phyloP scores from a whole-genome alignment of 805 yeast species.

The Sporopachydermia quercuum region DNA sequence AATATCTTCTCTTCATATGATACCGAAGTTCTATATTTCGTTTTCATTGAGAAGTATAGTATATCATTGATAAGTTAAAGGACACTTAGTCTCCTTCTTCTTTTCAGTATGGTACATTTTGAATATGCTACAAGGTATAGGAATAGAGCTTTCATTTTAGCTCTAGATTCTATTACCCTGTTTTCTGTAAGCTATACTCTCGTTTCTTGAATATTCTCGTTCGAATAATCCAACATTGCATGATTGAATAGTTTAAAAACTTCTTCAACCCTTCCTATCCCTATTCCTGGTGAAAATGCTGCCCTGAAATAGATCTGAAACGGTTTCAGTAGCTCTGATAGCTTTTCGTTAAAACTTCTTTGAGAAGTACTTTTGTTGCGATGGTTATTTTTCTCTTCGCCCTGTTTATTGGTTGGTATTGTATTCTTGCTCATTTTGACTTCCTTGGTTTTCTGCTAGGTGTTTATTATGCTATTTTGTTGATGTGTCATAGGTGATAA shows the following conservation, averaged over 20 bases:
- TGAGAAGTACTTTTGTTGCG: too few relatives aligned
- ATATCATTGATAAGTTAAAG: conserved; percentile 10
- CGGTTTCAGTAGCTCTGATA: too few relatives aligned
- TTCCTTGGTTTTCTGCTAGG: too few relatives aligned
- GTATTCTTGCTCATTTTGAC: too few relatives aligned
- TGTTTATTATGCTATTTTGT: too few relatives aligned
- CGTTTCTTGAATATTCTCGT: conserved; percentile 1
- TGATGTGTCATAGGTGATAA: too few relatives aligned
- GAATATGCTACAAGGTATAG: not conserved
- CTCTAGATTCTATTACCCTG: not conserved
- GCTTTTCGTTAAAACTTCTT: too few relatives aligned
- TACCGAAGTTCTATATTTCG: not conserved
- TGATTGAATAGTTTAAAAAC: not conserved
- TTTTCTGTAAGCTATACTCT: not conserved
- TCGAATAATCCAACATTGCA: not conserved
- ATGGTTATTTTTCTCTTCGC: too few relatives aligned
- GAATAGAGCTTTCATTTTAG: not conserved
- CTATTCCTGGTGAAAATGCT: not conserved
- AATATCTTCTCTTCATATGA: not conserved
- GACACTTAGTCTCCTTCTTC: conserved; percentile 6
- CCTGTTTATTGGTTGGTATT: too few relatives aligned
- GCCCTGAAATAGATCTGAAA: not conserved
- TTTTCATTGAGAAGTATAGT: conserved; percentile 4
- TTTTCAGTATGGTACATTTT: conserved; percentile 1
- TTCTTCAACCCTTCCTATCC: not conserved